These are phyloP conservation scores for Nigrospora sphaerica DNA, from an alignment of 2,329 filamentous ascomycete genomes.

Conservation along the genomic window DNA sequence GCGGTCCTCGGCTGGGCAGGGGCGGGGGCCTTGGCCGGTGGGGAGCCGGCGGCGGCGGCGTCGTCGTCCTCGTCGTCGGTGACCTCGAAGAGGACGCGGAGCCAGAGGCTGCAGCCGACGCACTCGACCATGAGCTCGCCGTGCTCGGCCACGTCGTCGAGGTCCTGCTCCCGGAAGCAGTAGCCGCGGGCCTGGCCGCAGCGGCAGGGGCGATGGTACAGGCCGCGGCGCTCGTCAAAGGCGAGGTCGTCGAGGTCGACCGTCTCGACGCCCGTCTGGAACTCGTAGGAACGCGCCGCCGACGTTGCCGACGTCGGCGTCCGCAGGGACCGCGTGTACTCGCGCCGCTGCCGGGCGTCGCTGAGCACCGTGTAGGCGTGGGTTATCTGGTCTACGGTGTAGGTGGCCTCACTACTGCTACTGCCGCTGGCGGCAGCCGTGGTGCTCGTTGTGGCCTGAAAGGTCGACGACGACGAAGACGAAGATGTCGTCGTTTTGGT, in stretches of 20 bases:
- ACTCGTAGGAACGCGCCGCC: constrained; percentile 12
- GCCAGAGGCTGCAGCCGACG: constrained; percentile 59
- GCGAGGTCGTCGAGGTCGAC: constrained; percentile 59
- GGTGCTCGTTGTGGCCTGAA: background rate
- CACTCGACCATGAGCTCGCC: constrained; percentile 60
- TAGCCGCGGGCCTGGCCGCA: constrained; percentile 59
- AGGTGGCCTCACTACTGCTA: constrained; percentile 13
- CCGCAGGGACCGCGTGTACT: constrained; percentile 46
- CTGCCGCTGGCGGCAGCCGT: no score
- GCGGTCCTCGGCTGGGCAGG: background rate
- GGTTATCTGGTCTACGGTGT: constrained; percentile 58
- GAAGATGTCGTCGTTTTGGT: no score
- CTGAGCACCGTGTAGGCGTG: constrained; percentile 51
- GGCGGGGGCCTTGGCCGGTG: background rate
- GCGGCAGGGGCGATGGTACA: constrained; percentile 53
- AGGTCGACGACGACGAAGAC: constrained; percentile 3
- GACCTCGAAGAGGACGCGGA: constrained; percentile 56
- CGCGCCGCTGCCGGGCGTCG: constrained; percentile 35
- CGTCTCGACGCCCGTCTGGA: constrained; percentile 50
- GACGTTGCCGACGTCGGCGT: background rate
- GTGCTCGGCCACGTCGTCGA: constrained; percentile 50
- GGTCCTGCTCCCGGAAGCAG: constrained; percentile 48
- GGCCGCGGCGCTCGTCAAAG: constrained; percentile 37
- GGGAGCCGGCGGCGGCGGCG: constrained; percentile 1
- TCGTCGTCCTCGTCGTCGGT: constrained; percentile 25